Evolutionary conservation across 2,329 filamentous ascomycete species (phyloP).

Genomic region (Akanthomyces muscarius): DNA sequence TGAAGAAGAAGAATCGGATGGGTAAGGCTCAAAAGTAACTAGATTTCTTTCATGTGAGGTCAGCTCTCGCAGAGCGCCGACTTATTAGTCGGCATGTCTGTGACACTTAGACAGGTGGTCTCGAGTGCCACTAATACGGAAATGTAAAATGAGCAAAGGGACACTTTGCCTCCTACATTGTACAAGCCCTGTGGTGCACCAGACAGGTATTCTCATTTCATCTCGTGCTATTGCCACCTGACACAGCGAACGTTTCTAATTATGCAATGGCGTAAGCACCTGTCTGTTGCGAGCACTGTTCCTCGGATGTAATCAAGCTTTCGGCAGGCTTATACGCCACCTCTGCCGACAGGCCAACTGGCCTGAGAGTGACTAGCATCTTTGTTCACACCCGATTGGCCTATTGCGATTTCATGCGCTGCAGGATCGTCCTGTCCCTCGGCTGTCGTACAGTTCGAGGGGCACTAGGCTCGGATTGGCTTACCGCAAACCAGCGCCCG

Average conservation of each 20-base stretch:
- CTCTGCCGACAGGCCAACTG: neutral
- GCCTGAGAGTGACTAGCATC: no score
- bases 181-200: neutral
- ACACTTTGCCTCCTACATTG: neutral
- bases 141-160: neutral
- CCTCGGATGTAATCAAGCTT: neutral
- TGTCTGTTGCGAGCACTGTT: neutral
- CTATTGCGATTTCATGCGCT: neutral
- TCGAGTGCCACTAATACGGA: neutral
- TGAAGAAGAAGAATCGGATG: constrained; percentile 41
- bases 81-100: neutral
- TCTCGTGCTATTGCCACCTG: neutral
- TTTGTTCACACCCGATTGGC: neutral
- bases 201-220: no score
- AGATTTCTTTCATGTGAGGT: neutral
- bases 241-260: neutral
- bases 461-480: constrained; percentile 3
- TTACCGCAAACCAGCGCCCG: constrained; percentile 12
- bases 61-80: neutral
- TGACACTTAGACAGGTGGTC: neutral
- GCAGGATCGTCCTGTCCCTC: neutral
- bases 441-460: neutral
- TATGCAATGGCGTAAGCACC: neutral
- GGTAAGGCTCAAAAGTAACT: constrained; percentile 8
- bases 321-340: neutral